Evolutionary conservation across 371 early-diverging fungal species (phyloP), one percentile per base, ranked within the genome.

Genomic region (Basidiobolus meristosporus): DNA sequence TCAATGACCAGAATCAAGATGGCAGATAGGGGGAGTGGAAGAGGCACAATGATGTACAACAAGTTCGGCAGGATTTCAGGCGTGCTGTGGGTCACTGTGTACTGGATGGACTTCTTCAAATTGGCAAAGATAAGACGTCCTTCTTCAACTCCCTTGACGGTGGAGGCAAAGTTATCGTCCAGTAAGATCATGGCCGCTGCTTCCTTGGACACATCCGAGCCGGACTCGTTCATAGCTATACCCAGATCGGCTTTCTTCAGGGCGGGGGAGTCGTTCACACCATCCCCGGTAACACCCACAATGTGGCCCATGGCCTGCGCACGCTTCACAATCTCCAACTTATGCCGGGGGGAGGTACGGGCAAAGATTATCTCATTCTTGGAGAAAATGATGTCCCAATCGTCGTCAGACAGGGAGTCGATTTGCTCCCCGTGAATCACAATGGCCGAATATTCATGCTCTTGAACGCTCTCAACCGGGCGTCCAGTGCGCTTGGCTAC

Each of bases 141-240:
- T 52, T 93, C 90, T 52, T 81, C 54, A 28, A 53, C 41, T 19
- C 47, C 47, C 11, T 44, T 35, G 4, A 46, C 40, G 6, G 56
- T 41, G 12, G 48, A 43, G 20, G 48, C 48, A 43, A 46, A 47
- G 20, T 51, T 49, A 44, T 42, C 91, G 56, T 95, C 91, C 19
- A 92, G 51, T 42, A 98, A 56, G 45, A 98, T 87, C 90, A 98
- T 96, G 33, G 87, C 70, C 14, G 98, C 93, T 7, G 95, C 92
- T 45, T 96, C 91, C 57, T 98, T 97, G 35, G 89, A 82, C 16
- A 93, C 92, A 51, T 96, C 95, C 1, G 89, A 81, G 11, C 93
- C 98, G 21, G 80, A 75, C 26, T 75, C 59, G 59, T 91, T 90
- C 96, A 95, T 90, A 3, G 95, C 83, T 57, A 97, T 90, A 47